These are phyloP conservation scores for Actinomucor elegans DNA, from an alignment of 371 early-diverging fungal genomes.

Conservation along the genomic window DNA sequence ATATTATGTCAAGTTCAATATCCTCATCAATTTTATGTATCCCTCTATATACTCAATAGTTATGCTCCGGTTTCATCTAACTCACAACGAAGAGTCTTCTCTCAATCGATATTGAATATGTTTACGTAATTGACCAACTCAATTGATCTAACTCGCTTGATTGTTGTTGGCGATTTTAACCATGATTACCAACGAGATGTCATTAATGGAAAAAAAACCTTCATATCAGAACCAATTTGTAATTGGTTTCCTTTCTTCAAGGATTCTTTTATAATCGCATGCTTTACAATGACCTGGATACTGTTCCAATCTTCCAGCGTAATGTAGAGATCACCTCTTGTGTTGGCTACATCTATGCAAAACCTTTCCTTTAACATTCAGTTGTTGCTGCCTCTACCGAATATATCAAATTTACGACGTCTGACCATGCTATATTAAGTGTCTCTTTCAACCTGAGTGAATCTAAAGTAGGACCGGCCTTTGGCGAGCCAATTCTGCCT, in stretches of 20 bases:
- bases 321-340: no score
- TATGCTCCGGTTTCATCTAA: conserved; percentile 7
- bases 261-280: background rate
- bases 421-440: conserved; percentile 7
- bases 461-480: background rate
- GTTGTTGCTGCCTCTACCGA: background rate
- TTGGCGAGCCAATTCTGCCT: background rate
- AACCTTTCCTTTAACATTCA: background rate
- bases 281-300: background rate
- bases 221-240: background rate
- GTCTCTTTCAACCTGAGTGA: background rate
- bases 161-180: conserved; percentile 3
- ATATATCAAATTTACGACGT: background rate
- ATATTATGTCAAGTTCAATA: conserved; percentile 1
- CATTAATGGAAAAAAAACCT: background rate
- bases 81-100: background rate
- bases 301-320: background rate
- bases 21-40: conserved; percentile 2
- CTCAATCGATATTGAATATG: background rate
- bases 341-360: no score
- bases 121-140: background rate
- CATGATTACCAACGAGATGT: background rate
- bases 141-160: background rate
- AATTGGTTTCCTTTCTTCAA: background rate
- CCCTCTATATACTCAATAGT: background rate